A percentile compares a stretch with the other conserved stretches of the same genome.
Evolutionary conservation across 768 basidiomycete species (phyloP).

Genomic region (Pholiota microspora): DNA sequence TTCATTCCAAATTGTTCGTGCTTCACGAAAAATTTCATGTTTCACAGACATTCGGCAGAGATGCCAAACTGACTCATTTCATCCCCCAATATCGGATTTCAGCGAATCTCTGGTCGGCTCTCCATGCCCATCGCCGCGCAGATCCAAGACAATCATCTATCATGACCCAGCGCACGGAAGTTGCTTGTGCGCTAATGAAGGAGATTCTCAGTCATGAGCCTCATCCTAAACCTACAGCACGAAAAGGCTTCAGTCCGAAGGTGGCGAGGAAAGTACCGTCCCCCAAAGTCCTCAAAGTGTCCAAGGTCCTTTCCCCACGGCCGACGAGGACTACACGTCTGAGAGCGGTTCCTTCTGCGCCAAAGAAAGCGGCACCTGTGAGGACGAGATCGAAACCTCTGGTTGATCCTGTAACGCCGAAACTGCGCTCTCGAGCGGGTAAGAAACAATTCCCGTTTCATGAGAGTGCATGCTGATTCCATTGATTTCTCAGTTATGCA

Average conservation of each 20-base stretch:
- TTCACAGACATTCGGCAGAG: constrained; percentile 32
- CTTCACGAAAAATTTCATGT: neutral
- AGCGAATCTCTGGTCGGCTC: constrained; percentile 64
- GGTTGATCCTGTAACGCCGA: constrained; percentile 41
- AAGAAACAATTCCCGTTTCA: constrained; percentile 1
- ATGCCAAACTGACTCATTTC: constrained; percentile 30
- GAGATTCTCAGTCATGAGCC: constrained; percentile 24
- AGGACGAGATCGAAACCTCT: constrained; percentile 19
- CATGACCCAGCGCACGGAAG: constrained; percentile 51
- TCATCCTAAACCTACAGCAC: constrained; percentile 11
- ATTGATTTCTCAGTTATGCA: constrained; percentile 23
- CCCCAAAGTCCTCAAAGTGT: constrained; percentile 13
- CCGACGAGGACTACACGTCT: constrained; percentile 19
- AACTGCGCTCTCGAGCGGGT: constrained; percentile 39
- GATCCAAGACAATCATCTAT: constrained; percentile 40
- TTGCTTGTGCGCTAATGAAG: constrained; percentile 50
- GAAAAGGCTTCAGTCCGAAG: constrained; percentile 22
- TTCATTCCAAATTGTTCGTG: neutral
- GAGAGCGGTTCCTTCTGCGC: constrained; percentile 21
- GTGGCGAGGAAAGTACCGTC: constrained; percentile 18
- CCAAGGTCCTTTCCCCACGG: constrained; percentile 18
- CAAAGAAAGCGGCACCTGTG: constrained; percentile 28
- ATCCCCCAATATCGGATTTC: constrained; percentile 49
- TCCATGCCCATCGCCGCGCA: constrained; percentile 63
- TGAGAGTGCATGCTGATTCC: neutral